Conservation (phyloP, 2,329 filamentous ascomycete genomes). For the Botrytis pseudocinerea region DNA sequence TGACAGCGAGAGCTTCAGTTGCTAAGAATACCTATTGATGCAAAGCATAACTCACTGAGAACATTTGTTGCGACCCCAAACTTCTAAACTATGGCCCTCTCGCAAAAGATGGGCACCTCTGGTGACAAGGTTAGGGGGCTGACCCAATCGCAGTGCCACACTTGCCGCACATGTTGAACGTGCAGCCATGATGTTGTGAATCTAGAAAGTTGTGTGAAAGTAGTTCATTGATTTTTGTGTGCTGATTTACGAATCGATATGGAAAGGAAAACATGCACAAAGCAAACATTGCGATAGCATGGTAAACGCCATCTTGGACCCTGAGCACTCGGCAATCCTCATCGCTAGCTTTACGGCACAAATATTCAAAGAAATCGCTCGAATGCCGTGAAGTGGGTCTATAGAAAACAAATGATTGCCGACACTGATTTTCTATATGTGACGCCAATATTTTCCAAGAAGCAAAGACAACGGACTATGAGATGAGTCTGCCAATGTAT, state of each 20-base stretch:
- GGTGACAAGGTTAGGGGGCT: neutral
- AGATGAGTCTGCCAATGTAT: neutral
- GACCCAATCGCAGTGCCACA: neutral
- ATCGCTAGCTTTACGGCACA: neutral
- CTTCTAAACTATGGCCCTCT: neutral
- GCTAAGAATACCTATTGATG: neutral
- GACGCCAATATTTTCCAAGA: neutral
- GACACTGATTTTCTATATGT: neutral
- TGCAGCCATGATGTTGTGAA: neutral
- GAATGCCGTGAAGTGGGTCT: neutral
- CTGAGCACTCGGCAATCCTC: neutral
- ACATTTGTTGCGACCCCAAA: neutral
- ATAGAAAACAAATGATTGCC: neutral
- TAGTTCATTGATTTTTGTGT: neutral
- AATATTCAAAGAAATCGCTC: neutral
- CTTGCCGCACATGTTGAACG: neutral
- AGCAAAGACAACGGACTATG: neutral
- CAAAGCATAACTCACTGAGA: neutral
- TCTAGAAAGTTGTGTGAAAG: neutral
- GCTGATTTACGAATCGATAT: neutral
- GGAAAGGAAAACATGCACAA: neutral
- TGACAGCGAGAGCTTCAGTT: neutral
- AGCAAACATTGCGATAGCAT: neutral
- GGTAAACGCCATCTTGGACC: neutral
- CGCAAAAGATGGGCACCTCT: neutral